phyloP scores from a whole-genome alignment of 441 rosid genomes.

The Francoa sonchifolia region DNA sequence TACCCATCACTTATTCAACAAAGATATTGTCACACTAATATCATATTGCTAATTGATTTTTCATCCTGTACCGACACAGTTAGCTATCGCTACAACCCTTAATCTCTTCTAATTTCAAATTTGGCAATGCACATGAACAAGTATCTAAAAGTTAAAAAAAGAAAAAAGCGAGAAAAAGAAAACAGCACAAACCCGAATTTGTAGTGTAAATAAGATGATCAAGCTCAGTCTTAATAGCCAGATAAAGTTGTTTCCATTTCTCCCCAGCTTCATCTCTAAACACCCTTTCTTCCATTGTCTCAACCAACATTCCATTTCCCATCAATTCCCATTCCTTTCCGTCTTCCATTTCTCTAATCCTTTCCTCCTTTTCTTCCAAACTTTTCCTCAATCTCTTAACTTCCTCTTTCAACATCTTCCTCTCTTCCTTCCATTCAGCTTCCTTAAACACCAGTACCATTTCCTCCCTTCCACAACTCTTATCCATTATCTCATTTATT shows the following conservation, averaged over 20 bases:
- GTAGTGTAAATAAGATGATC: slow-evolving; percentile 63
- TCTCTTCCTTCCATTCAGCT: slow-evolving; percentile 64
- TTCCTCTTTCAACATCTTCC: slow-evolving; percentile 53
- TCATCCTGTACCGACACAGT: too few species aligned
- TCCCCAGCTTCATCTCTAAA: slow-evolving; percentile 61
- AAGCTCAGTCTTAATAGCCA: slow-evolving; percentile 71
- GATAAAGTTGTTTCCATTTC: slow-evolving; percentile 76
- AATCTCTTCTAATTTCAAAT: too few species aligned
- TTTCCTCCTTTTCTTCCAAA: slow-evolving; percentile 41
- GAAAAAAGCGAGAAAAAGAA: neutral
- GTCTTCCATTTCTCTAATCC: slow-evolving; percentile 15
- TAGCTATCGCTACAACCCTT: too few species aligned
- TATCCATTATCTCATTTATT: slow-evolving; percentile 23
- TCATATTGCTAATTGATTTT: too few species aligned
- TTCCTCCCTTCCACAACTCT: slow-evolving; percentile 38
- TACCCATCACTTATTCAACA: too few species aligned
- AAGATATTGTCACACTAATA: too few species aligned
- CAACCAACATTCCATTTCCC: slow-evolving; percentile 27
- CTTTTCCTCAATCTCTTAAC: slow-evolving; percentile 37
- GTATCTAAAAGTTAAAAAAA: too few species aligned
- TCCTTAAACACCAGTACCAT: slow-evolving; percentile 36
- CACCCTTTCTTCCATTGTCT: slow-evolving; percentile 53
- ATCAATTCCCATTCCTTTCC: slow-evolving; percentile 11
- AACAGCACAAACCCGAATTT: slow-evolving; percentile 21
- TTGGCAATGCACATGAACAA: too few species aligned